These are phyloP conservation scores for Thielaviopsis euricoi DNA, from an alignment of 2,329 filamentous ascomycete species.

Conservation along the genomic window DNA sequence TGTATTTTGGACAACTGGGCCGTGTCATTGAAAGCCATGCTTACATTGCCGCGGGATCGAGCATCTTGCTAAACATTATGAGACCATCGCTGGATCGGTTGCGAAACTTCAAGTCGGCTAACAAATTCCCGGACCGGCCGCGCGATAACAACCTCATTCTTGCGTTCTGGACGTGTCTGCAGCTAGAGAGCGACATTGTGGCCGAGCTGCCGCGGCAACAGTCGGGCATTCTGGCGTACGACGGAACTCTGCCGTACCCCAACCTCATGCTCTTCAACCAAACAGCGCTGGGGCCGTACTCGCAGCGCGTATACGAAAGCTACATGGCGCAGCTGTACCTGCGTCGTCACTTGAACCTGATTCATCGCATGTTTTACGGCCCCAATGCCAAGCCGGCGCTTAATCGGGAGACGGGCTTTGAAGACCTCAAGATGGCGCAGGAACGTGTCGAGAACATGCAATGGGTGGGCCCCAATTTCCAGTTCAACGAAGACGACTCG, in stretches of 20 bases:
- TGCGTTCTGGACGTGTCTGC: slow-evolving; percentile 85
- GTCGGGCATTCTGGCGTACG: slow-evolving; percentile 43
- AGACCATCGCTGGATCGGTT: slow-evolving; percentile 45
- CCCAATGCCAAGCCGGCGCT: slow-evolving; percentile 20
- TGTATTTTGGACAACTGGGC: slow-evolving; percentile 80
- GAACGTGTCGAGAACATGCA: slow-evolving; percentile 18
- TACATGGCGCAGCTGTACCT: slow-evolving; percentile 49
- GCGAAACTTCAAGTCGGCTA: slow-evolving; percentile 23
- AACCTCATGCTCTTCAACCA: slow-evolving; percentile 25
- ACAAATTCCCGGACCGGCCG: slow-evolving; percentile 18
- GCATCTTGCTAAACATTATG: slow-evolving; percentile 53
- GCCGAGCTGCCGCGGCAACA: slow-evolving; percentile 60
- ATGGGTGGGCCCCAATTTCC: slow-evolving; percentile 33
- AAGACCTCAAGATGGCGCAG: slow-evolving; percentile 24
- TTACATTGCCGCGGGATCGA: slow-evolving; percentile 40
- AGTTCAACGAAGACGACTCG: slow-evolving; percentile 48
- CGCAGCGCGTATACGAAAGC: slow-evolving; percentile 35
- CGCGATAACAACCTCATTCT: slow-evolving; percentile 52
- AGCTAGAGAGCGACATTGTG: slow-evolving; percentile 86
- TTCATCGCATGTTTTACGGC: slow-evolving; percentile 41
- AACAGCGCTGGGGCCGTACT: slow-evolving; percentile 21
- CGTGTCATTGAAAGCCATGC: slow-evolving; percentile 71
- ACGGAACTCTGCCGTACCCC: slow-evolving; percentile 50
- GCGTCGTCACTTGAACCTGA: slow-evolving; percentile 45
- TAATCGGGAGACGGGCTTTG: slow-evolving; percentile 19